Evolutionary conservation across 164 flowering plant species (phyloP).

Genomic region (Vitis riparia): DNA sequence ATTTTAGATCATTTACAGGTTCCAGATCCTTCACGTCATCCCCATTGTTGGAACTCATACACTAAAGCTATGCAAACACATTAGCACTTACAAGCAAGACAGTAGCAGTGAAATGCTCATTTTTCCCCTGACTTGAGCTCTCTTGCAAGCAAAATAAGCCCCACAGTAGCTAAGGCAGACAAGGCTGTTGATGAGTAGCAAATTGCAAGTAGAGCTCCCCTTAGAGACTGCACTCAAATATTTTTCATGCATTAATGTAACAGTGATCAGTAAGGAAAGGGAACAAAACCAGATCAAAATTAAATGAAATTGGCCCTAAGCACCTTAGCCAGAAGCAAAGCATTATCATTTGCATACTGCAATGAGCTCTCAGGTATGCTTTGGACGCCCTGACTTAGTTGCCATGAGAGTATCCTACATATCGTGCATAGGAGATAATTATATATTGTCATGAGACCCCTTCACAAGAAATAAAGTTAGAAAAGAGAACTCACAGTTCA

Average conservation of each 20-base stretch:
- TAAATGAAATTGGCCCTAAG: neutral
- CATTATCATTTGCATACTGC: conserved; percentile 92
- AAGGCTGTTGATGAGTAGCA: conserved; percentile 62
- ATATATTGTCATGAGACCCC: neutral
- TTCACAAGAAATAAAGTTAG: neutral
- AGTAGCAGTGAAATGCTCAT: conserved; percentile 24
- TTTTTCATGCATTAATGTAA: neutral
- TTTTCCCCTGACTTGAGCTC: conserved; percentile 55
- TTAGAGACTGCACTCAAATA: conserved; percentile 66
- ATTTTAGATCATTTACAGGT: neutral
- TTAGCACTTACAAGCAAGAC: conserved; percentile 6
- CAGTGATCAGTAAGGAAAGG: neutral
- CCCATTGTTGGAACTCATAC: neutral
- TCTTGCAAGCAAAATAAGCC: conserved; percentile 68
- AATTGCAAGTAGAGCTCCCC: conserved; percentile 68
- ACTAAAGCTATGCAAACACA: neutral
- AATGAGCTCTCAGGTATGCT: conserved; percentile 77
- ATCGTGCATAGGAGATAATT: neutral
- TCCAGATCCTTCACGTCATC: neutral
- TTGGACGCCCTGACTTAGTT: conserved; percentile 63
- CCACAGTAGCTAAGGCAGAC: conserved; percentile 55
- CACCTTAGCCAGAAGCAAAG: conserved; percentile 82
- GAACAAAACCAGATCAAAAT: neutral
- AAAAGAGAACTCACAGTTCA: conserved; percentile 8
- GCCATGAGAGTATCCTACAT: too few species aligned